Evolutionary conservation across 2,329 filamentous ascomycete species (phyloP).

Genomic region (Xylariaceae sp.): DNA sequence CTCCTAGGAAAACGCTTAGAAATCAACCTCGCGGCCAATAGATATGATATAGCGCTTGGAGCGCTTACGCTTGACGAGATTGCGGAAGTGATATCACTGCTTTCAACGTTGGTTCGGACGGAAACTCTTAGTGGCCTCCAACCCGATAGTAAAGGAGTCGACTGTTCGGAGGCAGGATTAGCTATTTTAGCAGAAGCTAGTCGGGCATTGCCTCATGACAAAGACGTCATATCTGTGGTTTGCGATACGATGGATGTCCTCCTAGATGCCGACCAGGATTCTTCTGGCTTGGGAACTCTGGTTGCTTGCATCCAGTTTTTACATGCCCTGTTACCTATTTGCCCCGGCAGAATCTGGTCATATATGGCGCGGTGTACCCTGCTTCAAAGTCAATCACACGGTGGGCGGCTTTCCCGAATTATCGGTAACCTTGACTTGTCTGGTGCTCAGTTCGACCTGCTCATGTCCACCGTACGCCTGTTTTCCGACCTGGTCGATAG

Average conservation of each 20-base stretch:
- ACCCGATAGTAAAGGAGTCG: conserved; percentile 18
- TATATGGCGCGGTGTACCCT: conserved; percentile 78
- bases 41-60: conserved; percentile 50
- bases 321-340: conserved; percentile 65
- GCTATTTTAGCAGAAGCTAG: conserved; percentile 56
- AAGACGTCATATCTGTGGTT: conserved; percentile 75
- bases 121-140: conserved; percentile 39
- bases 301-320: conserved; percentile 76
- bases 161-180: conserved; percentile 35
- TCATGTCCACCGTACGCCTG: conserved; percentile 67
- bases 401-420: conserved; percentile 71
- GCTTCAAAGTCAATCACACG: conserved; percentile 70
- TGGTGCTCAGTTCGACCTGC: conserved; percentile 69
- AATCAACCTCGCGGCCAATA: conserved; percentile 57
- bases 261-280: conserved; percentile 59
- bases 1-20: conserved; percentile 75
- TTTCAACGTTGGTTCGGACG: conserved; percentile 64
- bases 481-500: conserved; percentile 75
- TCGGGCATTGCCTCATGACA: conserved; percentile 52
- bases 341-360: conserved; percentile 84
- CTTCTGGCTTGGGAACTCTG: conserved; percentile 61
- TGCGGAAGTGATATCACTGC: conserved; percentile 67
- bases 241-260: conserved; percentile 78
- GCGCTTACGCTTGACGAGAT: conserved; percentile 57
- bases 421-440: conserved; percentile 79